Percentiles rank a stretch among this genome's conserved stretches.
Evolutionary conservation across 1,284 basidiomycete genomes (phyloP).

Genomic region (Apiotrichum domesticum): DNA sequence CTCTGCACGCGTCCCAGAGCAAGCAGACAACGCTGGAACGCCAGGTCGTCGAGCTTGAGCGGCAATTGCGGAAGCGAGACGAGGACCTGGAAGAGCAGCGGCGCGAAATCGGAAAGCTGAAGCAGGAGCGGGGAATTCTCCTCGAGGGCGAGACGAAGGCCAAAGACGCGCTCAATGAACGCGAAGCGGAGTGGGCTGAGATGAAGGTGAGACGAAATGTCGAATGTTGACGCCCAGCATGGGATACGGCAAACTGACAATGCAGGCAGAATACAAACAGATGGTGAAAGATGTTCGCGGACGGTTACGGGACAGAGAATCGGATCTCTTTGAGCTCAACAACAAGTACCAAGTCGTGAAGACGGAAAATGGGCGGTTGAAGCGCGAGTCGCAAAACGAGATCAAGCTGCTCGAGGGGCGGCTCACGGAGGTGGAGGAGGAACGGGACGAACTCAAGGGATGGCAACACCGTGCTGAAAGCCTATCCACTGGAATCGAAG

Average conservation of each 20-base stretch:
- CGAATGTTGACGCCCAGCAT: neutral
- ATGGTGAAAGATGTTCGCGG: neutral
- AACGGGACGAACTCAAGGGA: slow-evolving; percentile 23
- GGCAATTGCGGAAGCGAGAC: slow-evolving; percentile 14
- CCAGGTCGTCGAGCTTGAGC: slow-evolving; percentile 20
- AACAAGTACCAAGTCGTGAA: neutral
- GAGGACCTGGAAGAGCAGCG: slow-evolving; percentile 25
- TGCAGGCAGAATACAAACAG: slow-evolving; percentile 1
- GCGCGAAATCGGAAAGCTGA: slow-evolving; percentile 24
- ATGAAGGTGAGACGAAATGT: slow-evolving; percentile 26
- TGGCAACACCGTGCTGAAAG: slow-evolving; percentile 36
- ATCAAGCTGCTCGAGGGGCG: slow-evolving; percentile 21
- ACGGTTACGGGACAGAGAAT: neutral
- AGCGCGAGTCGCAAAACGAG: slow-evolving; percentile 16
- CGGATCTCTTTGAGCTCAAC: neutral
- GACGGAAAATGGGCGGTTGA: neutral
- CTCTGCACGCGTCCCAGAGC: slow-evolving; percentile 14
- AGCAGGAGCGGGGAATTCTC: slow-evolving; percentile 24
- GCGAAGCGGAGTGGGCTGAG: slow-evolving; percentile 25
- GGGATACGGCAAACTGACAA: too few relatives aligned
- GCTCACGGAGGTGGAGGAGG: slow-evolving; percentile 28
- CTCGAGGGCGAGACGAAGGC: slow-evolving; percentile 25
- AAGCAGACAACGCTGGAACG: slow-evolving; percentile 21
- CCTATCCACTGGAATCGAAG: slow-evolving; percentile 40
- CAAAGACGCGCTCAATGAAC: slow-evolving; percentile 17